Evolutionary conservation across 1,284 basidiomycete genomes (phyloP).

Genomic region (Heterobasidion occidentale): DNA sequence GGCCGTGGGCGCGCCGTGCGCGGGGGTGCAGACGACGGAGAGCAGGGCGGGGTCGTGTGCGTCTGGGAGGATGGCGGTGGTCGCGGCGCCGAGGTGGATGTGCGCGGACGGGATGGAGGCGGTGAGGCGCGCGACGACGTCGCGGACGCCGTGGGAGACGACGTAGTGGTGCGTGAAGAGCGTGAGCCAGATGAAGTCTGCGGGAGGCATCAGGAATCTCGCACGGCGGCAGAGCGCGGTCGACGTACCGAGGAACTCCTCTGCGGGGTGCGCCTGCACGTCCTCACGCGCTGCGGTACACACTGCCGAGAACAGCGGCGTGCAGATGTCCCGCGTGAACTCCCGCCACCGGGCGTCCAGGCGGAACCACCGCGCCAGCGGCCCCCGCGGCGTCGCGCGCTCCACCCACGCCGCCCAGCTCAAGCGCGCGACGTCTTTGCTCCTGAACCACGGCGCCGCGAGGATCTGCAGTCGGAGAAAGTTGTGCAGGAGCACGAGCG

Average conservation of each 20-base stretch:
- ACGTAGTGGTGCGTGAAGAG: constrained; percentile 56
- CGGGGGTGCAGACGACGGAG: constrained; percentile 29
- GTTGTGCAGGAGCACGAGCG: constrained; percentile 28
- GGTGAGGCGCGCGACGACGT: constrained; percentile 42
- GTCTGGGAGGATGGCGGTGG: constrained; percentile 34
- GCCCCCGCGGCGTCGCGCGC: constrained; percentile 29
- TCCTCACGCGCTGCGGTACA: constrained; percentile 51
- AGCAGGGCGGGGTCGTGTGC: constrained; percentile 21
- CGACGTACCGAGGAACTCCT: constrained; percentile 51
- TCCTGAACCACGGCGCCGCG: constrained; percentile 39
- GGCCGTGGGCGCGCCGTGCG: constrained; percentile 17
- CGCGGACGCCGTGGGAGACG: constrained; percentile 43
- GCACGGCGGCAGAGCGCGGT: not conserved
- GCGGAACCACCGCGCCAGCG: constrained; percentile 29
- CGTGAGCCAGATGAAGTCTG: constrained; percentile 60
- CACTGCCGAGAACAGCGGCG: constrained; percentile 67
- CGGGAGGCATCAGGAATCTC: not conserved
- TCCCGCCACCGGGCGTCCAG: constrained; percentile 42
- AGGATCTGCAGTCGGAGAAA: constrained; percentile 48
- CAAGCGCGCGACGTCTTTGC: constrained; percentile 20
- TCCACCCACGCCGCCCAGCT: constrained; percentile 44
- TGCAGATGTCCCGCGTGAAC: constrained; percentile 46
- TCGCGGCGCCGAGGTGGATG: constrained; percentile 46
- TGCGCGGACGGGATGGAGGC: constrained; percentile 27
- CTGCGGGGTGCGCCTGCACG: constrained; percentile 46